These are phyloP conservation scores for Beauveria rudraprayagi DNA, from an alignment of 2,329 filamentous ascomycete species.

Conservation along the genomic window DNA sequence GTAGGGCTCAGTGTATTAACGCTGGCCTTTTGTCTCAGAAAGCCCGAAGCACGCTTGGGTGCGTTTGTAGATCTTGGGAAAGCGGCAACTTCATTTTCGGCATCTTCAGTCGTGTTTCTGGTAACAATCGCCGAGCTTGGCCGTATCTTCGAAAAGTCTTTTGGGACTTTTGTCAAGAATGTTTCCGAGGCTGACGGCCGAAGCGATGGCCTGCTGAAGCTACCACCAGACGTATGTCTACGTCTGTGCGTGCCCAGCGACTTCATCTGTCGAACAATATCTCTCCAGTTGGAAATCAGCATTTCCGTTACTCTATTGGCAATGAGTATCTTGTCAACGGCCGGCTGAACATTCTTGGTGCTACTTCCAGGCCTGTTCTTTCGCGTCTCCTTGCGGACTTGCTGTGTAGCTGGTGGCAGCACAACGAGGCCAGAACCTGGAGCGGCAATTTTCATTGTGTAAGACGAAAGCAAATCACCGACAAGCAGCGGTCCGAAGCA, in stretches of 20 bases:
- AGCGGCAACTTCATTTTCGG: constrained; percentile 5
- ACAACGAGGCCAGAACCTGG: constrained; percentile 29
- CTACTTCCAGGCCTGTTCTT: background rate
- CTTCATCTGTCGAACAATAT: constrained; percentile 53
- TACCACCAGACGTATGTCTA: constrained; percentile 15
- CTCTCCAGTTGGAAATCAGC: constrained; percentile 58
- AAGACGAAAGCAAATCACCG: constrained; percentile 47
- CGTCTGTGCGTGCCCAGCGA: constrained; percentile 29
- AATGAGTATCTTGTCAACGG: constrained; percentile 49
- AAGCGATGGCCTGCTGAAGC: constrained; percentile 17
- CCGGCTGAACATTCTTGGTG: constrained; percentile 1
- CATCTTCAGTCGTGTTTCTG: constrained; percentile 15
- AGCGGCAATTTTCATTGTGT: constrained; percentile 38
- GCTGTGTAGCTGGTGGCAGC: constrained; percentile 4
- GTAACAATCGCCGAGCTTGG: constrained; percentile 12
- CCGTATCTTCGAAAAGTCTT: constrained; percentile 19
- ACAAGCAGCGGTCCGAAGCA: constrained; percentile 58
- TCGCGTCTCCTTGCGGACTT: background rate
- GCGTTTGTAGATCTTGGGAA: background rate
- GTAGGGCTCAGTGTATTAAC: constrained; percentile 24
- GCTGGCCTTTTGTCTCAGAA: constrained; percentile 18
- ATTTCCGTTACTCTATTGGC: constrained; percentile 56
- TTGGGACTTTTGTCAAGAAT: constrained; percentile 30
- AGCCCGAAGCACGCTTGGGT: constrained; percentile 18
- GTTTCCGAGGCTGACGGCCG: constrained; percentile 35